Evolutionary conservation across 805 yeast genomes (phyloP), one percentile per base, ranked within the genome.

Genomic region (Saccharomycopsis fibuligera): DNA sequence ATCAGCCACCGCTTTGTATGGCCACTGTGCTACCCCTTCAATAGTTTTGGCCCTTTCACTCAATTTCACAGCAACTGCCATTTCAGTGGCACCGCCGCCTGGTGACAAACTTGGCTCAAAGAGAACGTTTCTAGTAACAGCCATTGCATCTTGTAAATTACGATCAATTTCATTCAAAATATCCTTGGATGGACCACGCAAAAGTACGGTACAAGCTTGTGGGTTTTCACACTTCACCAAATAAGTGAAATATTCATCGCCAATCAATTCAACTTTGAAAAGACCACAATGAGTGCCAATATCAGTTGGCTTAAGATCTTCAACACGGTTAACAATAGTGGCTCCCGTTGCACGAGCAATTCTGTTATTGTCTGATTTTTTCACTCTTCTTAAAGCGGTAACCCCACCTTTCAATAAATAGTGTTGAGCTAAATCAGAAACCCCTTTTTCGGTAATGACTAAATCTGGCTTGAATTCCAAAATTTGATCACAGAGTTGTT

Each of bases 1-100:
- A 70, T 93, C 98, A 6, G 97, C 96, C 47, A 93, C 98, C 3
- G 98, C 97, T 68, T 87, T 93, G 68, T 93, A 93, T 43, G 99
- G 99, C 96, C 96, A 91, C 69, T 93, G 99, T 51, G 86, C 90
- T 50, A 91, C 84, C 54, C 98, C 99, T 65, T 89, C 96, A 57
- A 93, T 78, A 44, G 81, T 75, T 71, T 89, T 91, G 44, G 98
- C 96, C 69, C 79, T 83, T 64, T 90, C 96, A 16, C 96, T 77
- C 52, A 93, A 74, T 56, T 75, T 79, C 27, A 93, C 97, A 51
- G 91, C 76, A 35, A 93, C 89, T 2, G 98, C 98, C 98, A 93
- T 93, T 70, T 93, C 99, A 25, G 97, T 91, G 46, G 99, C 99
- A 60, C 99, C 99, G 53, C 99, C 99, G 60, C 99, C 99, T 44